phyloP scores from a whole-genome alignment of 257 asterid genomes.

The Scutellaria barbata region DNA sequence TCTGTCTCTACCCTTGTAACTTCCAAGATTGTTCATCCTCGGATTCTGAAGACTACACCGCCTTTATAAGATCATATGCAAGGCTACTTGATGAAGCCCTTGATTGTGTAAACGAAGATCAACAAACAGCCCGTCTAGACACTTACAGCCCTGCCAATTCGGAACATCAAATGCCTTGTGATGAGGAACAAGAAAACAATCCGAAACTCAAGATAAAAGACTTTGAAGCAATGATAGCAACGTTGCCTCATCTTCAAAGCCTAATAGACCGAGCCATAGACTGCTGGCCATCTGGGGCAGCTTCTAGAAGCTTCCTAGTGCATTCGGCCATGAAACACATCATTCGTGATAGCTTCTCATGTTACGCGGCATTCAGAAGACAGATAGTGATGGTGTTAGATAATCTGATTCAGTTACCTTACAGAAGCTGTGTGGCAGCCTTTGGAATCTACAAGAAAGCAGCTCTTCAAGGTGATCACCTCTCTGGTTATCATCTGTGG shows the following conservation, averaged over 20 bases:
- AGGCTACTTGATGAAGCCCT: constrained; percentile 64
- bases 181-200: constrained; percentile 16
- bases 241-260: constrained; percentile 64
- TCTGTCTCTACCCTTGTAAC: constrained; percentile 59
- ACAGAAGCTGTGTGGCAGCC: constrained; percentile 48
- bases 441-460: constrained; percentile 65
- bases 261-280: constrained; percentile 61
- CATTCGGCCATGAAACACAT: constrained; percentile 58
- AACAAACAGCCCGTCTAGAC: neutral
- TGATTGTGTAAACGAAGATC: constrained; percentile 34
- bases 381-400: constrained; percentile 55
- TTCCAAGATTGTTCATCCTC: constrained; percentile 60
- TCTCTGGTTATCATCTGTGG: constrained; percentile 53
- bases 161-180: neutral
- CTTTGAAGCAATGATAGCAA: constrained; percentile 42
- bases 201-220: constrained; percentile 32
- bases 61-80: constrained; percentile 62
- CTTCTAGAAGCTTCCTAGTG: constrained; percentile 51
- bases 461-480: constrained; percentile 53
- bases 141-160: neutral
- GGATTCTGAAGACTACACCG: constrained; percentile 51
- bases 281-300: constrained; percentile 58
- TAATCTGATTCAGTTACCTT: constrained; percentile 57
- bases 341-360: constrained; percentile 55
- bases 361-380: constrained; percentile 47